Evolutionary conservation across 2,329 filamentous ascomycete genomes (phyloP), one percentile per base, ranked within the genome.

Genomic region (Westerdykella aurantiaca): DNA sequence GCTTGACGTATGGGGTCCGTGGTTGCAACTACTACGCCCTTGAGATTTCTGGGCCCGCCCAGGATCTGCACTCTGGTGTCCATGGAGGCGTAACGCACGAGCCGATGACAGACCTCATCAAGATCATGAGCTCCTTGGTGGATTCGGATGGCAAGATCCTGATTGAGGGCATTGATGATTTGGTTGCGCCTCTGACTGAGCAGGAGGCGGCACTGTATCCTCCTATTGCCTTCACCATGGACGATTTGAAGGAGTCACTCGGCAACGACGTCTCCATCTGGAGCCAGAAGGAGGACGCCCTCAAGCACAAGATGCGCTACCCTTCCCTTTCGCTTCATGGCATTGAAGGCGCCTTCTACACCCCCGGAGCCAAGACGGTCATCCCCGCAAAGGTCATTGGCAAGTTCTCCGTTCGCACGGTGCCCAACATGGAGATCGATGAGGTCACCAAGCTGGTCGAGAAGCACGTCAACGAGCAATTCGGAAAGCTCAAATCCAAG

Each of bases 1-100:
- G 93, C 70, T 73, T 98, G 63, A 98, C 93, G 9, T 98, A 98
- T 68, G 93, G 93, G 57, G 85, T 98, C 50, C 86, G 93, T 55
- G 93, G 93, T 42, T 94, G 88, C 82, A 97, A 94, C 76, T 98
- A 98, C 79, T 98, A 97, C 76, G 87, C 85, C 41, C 72, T 98
- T 56, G 86, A 93, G 70, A 76, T 98, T 51, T 89, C 86, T 7
- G 93, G 93, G 1, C 93, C 93, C 10, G 93, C 84, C 34, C 87
- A 91, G 55, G 93, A 98, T 68, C 78, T 98, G 50, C 93, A 98
- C 78, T 94, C 87, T 61, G 93, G 93, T 68, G 91, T 98, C 34
- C 98, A 96, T 65, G 93, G 93, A 56, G 93, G 93, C 53, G 91
- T 90, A 39, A 89, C 89, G 6, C 91, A 97, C 68, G 93, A 98